Base-by-base conservation (phyloP, 352 stramenopile genomes). In the Phytophthora citrophthora region DNA sequence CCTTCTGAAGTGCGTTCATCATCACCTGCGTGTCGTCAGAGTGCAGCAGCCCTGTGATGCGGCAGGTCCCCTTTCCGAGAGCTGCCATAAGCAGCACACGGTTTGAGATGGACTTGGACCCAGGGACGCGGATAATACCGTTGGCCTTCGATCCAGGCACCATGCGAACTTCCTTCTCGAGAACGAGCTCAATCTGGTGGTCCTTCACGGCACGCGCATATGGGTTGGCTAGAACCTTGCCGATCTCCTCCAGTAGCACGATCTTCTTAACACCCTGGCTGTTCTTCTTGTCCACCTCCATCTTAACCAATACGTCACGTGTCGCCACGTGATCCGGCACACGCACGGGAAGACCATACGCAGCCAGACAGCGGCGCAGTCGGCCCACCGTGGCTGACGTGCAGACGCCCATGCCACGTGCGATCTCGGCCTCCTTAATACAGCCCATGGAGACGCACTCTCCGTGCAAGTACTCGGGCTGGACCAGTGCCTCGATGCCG, bases 81-180 rank as follows among this genome's bases (percentile, higher is more conserved):
- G 96, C 96, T 0, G 97, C 94, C 60, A 99, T 86, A 20, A 99
- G 81, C 38, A 99, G 75, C 56, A 97, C 97, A 16, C 97, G 92
- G 78, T 99, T 99, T 47, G 93, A 98, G 43, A 99, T 91, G n/a
- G 94, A 99, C 77, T 99, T 99, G 52, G 94, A 99, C 48, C 97
- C 96, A 5, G 97, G 97, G 34, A 99, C 86, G 18, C 82, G 78
- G 52, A 94, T 86, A n/a, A 52, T 61, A 24, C 86, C 86, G n/a
- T 77, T 61, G 11, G 84, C 80, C 13, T 61, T 58, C 4, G 57
- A 26, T 1, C 81, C 79, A 13, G 80, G 77, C 55, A 89, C 68
- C 74, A 93, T 80, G 16, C 73, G 62, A 27, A 90, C 75, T 53
- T 91, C 82, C 46, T 89, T 90, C 60, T 94, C 86, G 8, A 94